A percentile compares a stretch with the other conserved stretches of the same genome.
These are phyloP conservation scores for Lathyrus tuberosus DNA, from an alignment of 306 rosid species.

Conservation along the genomic window DNA sequence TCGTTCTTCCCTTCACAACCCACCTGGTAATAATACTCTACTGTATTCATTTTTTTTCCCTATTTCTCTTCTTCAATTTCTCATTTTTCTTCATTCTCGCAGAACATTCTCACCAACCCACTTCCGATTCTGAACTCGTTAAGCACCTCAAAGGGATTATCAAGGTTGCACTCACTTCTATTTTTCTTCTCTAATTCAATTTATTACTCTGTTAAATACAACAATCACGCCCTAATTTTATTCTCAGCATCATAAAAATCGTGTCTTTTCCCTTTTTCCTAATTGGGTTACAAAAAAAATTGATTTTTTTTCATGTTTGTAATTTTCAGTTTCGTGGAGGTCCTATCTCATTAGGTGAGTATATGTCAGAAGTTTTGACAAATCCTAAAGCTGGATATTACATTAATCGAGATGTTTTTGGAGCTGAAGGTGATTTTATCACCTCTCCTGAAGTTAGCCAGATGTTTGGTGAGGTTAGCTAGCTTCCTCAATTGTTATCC, in stretches of 20 bases:
- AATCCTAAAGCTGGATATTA: conserved; percentile 94
- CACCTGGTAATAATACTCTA: conserved; percentile 34
- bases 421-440: conserved; percentile 88
- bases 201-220: too few species aligned
- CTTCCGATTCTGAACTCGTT: conserved; percentile 54
- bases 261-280: background rate
- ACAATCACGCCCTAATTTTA: background rate
- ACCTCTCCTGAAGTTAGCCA: conserved; percentile 99
- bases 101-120: conserved; percentile 50
- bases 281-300: background rate
- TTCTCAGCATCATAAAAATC: conserved; percentile 1
- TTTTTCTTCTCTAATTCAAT: too few species aligned
- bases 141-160: conserved; percentile 57
- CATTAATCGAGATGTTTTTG: conserved; percentile 92
- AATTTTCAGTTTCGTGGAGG: conserved; percentile 92
- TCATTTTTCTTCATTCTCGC: conserved; percentile 8
- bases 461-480: conserved; percentile 97
- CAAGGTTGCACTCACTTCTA: conserved; percentile 40
- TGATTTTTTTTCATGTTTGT: background rate
- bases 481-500: too few species aligned
- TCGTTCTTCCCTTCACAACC: conserved; percentile 52
- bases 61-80: background rate
- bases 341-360: conserved; percentile 92
- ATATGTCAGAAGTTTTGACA: conserved; percentile 94
- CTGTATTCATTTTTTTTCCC: background rate